Conservation (phyloP, 164 flowering plant species). For the Macadamia integrifolia region DNA sequence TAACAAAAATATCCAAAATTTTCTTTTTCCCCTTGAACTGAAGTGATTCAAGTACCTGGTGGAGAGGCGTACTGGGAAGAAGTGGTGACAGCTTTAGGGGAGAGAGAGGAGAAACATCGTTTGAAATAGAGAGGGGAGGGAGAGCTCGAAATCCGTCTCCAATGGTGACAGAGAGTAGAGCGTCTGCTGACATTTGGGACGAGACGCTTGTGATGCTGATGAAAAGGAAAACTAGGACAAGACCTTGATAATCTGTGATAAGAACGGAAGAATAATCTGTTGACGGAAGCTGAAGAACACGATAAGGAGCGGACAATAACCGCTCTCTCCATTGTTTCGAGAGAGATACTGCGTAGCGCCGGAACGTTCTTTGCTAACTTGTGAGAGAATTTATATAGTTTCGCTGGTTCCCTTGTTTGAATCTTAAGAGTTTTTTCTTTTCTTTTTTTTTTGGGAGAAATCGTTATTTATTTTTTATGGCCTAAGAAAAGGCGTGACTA, state of each 20-base stretch:
- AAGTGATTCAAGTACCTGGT: conserved; percentile 29
- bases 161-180: conserved; percentile 24
- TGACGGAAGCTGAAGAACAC: conserved; percentile 29
- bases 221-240: conserved; percentile 5
- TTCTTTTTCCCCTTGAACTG: neutral
- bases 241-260: conserved; percentile 10
- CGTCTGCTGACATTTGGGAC: conserved; percentile 10
- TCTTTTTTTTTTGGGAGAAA: no score
- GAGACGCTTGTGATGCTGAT: conserved; percentile 9
- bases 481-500: no score
- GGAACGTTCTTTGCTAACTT: no score
- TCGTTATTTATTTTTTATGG: no score
- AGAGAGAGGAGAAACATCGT: conserved; percentile 40
- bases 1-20: neutral
- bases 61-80: conserved; percentile 31
- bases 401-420: no score
- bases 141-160: conserved; percentile 21
- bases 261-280: conserved; percentile 33
- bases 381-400: no score
- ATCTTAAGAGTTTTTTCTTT: no score
- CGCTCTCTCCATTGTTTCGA: conserved; percentile 51
- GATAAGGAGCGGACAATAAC: conserved; percentile 49
- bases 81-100: conserved; percentile 55
- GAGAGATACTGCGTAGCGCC: no score
- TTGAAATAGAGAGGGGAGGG: conserved; percentile 21